phyloP scores from a whole-genome alignment of 371 early-diverging fungal genomes.

The Umbelopsis sp. region DNA sequence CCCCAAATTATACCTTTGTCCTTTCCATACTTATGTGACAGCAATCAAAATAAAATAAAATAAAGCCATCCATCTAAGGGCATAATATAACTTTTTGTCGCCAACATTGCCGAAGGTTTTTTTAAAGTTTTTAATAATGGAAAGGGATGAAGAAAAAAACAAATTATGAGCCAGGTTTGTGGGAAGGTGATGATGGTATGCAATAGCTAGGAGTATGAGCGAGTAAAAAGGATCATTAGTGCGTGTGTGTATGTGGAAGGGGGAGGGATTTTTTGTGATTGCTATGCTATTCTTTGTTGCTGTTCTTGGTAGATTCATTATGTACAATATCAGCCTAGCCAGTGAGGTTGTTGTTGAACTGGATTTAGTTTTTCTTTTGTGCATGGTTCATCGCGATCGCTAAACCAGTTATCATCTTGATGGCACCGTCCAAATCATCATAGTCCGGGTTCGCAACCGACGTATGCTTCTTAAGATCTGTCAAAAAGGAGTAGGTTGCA shows the following conservation, averaged over 20 bases:
- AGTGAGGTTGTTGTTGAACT: no score
- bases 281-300: background rate
- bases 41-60: background rate
- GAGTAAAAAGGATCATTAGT: conserved; percentile 13
- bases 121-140: background rate
- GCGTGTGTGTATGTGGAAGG: background rate
- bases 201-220: background rate
- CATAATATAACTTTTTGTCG: background rate
- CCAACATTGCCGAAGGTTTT: background rate
- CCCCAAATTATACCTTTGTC: no score
- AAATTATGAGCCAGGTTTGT: background rate
- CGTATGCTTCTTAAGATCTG: conserved; percentile 47
- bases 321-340: no score
- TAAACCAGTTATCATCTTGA: conserved; percentile 37
- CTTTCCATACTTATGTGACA: background rate
- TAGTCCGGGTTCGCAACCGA: conserved; percentile 26
- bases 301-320: no score
- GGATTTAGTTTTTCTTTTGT: conserved; percentile 22
- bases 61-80: background rate
- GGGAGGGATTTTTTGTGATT: background rate
- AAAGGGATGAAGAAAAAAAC: background rate
- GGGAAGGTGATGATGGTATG: background rate
- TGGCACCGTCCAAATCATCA: conserved; percentile 30
- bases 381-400: conserved; percentile 46
- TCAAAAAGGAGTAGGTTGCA: background rate